phyloP scores from a whole-genome alignment of 164 flowering plant species.

The Macadamia tetraphylla region DNA sequence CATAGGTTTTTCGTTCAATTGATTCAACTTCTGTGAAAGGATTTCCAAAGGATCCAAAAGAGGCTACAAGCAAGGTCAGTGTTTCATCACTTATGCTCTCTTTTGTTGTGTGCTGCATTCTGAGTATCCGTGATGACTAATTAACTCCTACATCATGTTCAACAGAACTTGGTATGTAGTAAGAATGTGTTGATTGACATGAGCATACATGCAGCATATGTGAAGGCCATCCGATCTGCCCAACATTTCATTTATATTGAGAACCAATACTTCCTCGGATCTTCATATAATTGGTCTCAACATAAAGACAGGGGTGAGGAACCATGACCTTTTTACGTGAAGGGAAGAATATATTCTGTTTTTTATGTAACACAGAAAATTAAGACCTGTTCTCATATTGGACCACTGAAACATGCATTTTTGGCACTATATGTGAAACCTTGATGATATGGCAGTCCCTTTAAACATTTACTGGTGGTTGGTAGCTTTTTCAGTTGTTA shows the following conservation, averaged over 20 bases:
- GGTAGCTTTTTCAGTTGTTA: neutral
- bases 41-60: constrained; percentile 85
- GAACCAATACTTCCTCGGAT: neutral
- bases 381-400: neutral
- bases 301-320: constrained; percentile 66
- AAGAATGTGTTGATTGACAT: constrained; percentile 87
- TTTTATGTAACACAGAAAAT: neutral
- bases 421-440: neutral
- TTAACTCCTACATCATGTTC: constrained; percentile 9
- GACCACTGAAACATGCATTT: neutral
- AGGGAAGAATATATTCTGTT: neutral
- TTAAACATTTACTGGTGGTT: neutral
- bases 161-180: constrained; percentile 85
- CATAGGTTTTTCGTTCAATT: constrained; percentile 28
- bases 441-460: neutral
- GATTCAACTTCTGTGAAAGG: constrained; percentile 83
- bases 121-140: neutral
- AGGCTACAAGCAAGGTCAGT: constrained; percentile 62
- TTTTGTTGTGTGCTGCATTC: neutral
- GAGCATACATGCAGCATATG: neutral
- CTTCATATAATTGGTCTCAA: constrained; percentile 73
- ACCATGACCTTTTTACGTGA: neutral
- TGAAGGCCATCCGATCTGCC: constrained; percentile 47
- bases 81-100: neutral
- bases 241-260: constrained; percentile 53